Conservation (phyloP, 441 rosid species). For the Gossypium gossypioides region DNA sequence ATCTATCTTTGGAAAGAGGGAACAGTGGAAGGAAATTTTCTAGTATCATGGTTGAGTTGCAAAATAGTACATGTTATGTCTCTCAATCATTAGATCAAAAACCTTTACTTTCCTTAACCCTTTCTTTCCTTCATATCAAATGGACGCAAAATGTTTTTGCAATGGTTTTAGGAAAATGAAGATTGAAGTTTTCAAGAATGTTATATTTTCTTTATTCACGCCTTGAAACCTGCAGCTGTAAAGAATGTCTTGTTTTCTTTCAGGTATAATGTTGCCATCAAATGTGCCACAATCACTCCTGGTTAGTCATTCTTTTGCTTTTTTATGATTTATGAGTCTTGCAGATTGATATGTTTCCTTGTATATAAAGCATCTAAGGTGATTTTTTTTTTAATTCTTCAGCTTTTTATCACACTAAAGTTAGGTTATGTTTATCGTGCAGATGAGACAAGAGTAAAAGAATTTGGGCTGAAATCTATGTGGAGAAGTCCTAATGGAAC, state of each 20-base stretch:
- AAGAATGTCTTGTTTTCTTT: conserved; percentile 3
- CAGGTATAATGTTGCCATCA: conserved; percentile 93
- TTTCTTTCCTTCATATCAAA: neutral
- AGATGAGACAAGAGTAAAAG: conserved; percentile 92
- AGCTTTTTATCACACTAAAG: neutral
- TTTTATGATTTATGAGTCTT: neutral
- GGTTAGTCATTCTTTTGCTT: conserved; percentile 40
- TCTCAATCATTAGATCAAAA: neutral
- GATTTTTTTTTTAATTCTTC: neutral
- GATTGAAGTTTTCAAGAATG: neutral
- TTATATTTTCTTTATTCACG: neutral
- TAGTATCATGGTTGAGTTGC: neutral
- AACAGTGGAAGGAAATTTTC: neutral
- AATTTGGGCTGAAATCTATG: conserved; percentile 76
- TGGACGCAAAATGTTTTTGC: neutral
- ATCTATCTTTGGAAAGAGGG: neutral
- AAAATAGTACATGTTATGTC: neutral
- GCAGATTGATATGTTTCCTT: neutral
- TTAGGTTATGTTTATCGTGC: conserved; percentile 14
- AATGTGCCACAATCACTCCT: conserved; percentile 94
- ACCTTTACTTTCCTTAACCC: neutral
- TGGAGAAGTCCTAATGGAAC: conserved; percentile 98
- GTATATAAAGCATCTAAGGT: neutral
- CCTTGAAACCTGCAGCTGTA: neutral
- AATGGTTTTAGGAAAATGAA: neutral